Evolutionary conservation across 768 basidiomycete species (phyloP), one percentile per base, ranked within the genome.

Genomic region (Solioccasus polychromus): DNA sequence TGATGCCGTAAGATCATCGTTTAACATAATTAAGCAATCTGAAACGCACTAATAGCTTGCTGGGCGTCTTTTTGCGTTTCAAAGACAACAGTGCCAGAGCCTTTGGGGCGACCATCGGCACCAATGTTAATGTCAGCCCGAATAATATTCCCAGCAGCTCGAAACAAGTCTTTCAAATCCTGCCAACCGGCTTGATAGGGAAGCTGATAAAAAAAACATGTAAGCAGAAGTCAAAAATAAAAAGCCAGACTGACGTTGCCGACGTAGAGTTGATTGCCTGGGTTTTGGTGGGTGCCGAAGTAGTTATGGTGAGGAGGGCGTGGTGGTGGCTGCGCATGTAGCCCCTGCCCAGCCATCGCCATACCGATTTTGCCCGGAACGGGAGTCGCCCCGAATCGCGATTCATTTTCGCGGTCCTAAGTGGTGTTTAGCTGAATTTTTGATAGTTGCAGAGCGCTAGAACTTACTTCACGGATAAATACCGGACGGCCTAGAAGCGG

Each of bases 121-220:
- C 89, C 91, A 46, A 95, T 87, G 55, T 94, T 93, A 52, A 97
- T 92, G 64, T 98, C 95, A 45, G 95, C 92, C 36, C 95, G 83
- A 52, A 97, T 82, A 55, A 99, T 94, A 61, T 91, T 89, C 7
- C 95, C 95, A 35, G 95, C 90, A 23, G 90, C 82, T 45, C 95
- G 84, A 84, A 98, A 97, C 23, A 98, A 73, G 66, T 98, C 95
- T 62, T 98, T 98, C 45, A 98, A 71, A 64, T 98, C 95, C 64
- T 99, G 95, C 95, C 95, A 99, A 24, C 92, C 92, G n/a, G 92
- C 93, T 70, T 94, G 92, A 62, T 90, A 92, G 2, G 93, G 94
- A 23, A 98, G 70, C 94, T 97, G 52, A 5, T 44, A 9, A 14
- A 7, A 2, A n/a, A n/a, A n/a, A n/a, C n/a, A 22, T 22, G 32